A percentile compares a stretch with the other conserved stretches of the same genome.
These are phyloP conservation scores for Kurtzmaniella quercitrusa DNA, from an alignment of 1,139 yeast species.

Conservation along the genomic window DNA sequence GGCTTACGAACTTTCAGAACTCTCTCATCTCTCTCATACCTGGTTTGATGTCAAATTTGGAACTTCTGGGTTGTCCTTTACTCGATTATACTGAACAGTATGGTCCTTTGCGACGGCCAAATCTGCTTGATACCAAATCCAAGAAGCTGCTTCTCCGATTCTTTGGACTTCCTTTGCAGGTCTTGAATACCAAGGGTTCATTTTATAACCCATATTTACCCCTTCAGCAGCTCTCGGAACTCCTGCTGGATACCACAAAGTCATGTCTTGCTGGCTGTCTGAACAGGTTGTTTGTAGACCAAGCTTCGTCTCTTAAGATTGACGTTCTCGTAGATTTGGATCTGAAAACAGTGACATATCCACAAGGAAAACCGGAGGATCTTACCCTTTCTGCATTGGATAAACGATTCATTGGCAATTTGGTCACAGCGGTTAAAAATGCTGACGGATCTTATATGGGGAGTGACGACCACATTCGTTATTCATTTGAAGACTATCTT, in stretches of 20 bases:
- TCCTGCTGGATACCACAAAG: slow-evolving; percentile 52
- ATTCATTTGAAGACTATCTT: slow-evolving; percentile 86
- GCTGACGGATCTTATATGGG: slow-evolving; percentile 43
- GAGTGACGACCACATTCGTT: slow-evolving; percentile 84
- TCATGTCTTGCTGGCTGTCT: slow-evolving; percentile 86
- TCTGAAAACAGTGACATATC: slow-evolving; percentile 38
- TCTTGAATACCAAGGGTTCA: slow-evolving; percentile 79
- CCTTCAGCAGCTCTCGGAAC: slow-evolving; percentile 78
- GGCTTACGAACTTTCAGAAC: slow-evolving; percentile 73
- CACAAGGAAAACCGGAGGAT: slow-evolving; percentile 34
- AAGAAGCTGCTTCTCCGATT: slow-evolving; percentile 72
- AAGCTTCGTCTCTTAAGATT: slow-evolving; percentile 52
- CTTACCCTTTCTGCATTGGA: slow-evolving; percentile 61
- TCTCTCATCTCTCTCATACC: slow-evolving; percentile 73
- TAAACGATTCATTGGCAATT: slow-evolving; percentile 62
- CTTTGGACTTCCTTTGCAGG: slow-evolving; percentile 82
- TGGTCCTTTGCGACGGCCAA: slow-evolving; percentile 50
- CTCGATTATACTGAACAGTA: slow-evolving; percentile 53
- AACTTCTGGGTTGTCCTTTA: slow-evolving; percentile 78
- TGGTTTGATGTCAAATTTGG: slow-evolving; percentile 64
- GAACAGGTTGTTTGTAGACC: slow-evolving; percentile 71
- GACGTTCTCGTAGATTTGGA: slow-evolving; percentile 39
- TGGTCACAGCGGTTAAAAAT: slow-evolving; percentile 19
- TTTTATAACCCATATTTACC: slow-evolving; percentile 92
- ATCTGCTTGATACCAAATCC: slow-evolving; percentile 74